phyloP scores from a whole-genome alignment of 495 filamentous ascomycete species.

The Neohortaea acidophila region DNA sequence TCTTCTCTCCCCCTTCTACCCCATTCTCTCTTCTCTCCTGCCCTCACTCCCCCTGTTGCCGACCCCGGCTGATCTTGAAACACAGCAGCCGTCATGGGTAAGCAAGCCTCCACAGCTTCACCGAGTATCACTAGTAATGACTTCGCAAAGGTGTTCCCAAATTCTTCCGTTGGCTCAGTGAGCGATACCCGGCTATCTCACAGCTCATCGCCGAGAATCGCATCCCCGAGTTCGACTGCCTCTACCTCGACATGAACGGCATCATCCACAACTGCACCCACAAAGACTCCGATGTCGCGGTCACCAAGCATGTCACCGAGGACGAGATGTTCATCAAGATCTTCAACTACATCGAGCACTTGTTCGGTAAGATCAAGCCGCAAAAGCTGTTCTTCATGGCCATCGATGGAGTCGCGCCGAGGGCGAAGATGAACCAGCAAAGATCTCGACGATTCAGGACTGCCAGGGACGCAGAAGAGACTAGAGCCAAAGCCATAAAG shows the following conservation, averaged over 20 bases:
- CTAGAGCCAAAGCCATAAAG: slow-evolving; percentile 72
- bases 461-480: slow-evolving; percentile 75
- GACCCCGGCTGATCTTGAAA: slow-evolving; percentile 4
- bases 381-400: slow-evolving; percentile 99
- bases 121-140: slow-evolving; percentile 5
- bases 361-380: slow-evolving; percentile 97
- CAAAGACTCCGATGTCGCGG: slow-evolving; percentile 68
- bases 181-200: slow-evolving; percentile 97
- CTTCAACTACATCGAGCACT: slow-evolving; percentile 99
- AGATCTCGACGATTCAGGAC: slow-evolving; percentile 90
- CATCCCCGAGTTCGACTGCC: slow-evolving; percentile 96
- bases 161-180: slow-evolving; percentile 89
- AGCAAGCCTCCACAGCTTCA: not conserved
- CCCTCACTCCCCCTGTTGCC: not conserved
- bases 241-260: slow-evolving; percentile 98
- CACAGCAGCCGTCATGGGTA: slow-evolving; percentile 16
- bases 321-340: slow-evolving; percentile 99
- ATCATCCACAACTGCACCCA: slow-evolving; percentile 99
- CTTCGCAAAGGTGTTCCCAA: slow-evolving; percentile 76
- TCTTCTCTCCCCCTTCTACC: slow-evolving; percentile 2
- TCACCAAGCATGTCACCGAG: slow-evolving; percentile 84
- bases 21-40: not conserved
- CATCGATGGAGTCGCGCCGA: slow-evolving; percentile 90
- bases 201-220: slow-evolving; percentile 98
- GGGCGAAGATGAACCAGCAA: slow-evolving; percentile 99